phyloP scores from a whole-genome alignment of 768 basidiomycete species.

The Hericium rajendrae region DNA sequence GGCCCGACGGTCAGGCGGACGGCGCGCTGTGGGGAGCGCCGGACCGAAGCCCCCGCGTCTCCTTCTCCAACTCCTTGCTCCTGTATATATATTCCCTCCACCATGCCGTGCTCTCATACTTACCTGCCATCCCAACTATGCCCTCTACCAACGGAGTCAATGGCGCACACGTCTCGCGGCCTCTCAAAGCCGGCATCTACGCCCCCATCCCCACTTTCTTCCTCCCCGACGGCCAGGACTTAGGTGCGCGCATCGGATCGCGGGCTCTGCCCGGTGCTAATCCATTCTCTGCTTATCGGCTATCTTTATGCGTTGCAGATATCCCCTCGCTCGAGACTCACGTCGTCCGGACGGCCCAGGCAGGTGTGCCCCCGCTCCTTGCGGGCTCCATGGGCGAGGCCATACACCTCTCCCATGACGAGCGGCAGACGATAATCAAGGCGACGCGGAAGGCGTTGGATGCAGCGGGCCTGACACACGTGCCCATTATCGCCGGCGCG shows the following conservation, averaged over 20 bases:
- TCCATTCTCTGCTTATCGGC: neutral
- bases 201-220: conserved; percentile 88
- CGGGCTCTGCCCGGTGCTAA: conserved; percentile 10
- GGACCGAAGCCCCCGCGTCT: conserved; percentile 5
- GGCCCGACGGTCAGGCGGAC: conserved; percentile 13
- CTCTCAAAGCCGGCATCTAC: conserved; percentile 67
- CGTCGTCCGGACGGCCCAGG: conserved; percentile 50
- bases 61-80: neutral
- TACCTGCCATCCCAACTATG: conserved; percentile 29
- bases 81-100: neutral
- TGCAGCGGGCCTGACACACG: conserved; percentile 39
- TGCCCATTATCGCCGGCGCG: conserved; percentile 76
- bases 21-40: conserved; percentile 2
- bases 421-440: conserved; percentile 56
- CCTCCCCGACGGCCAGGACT: conserved; percentile 61
- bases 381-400: conserved; percentile 86
- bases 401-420: conserved; percentile 57
- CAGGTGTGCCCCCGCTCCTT: conserved; percentile 63
- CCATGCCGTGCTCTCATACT: conserved; percentile 1
- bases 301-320: conserved; percentile 31
- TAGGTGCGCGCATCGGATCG: conserved; percentile 44
- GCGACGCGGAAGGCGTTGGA: conserved; percentile 68
- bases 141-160: conserved; percentile 17
- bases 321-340: conserved; percentile 60
- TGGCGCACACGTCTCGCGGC: conserved; percentile 28